These are phyloP conservation scores for Draba incana DNA, from an alignment of 345 rosid species.

Conservation along the genomic window DNA sequence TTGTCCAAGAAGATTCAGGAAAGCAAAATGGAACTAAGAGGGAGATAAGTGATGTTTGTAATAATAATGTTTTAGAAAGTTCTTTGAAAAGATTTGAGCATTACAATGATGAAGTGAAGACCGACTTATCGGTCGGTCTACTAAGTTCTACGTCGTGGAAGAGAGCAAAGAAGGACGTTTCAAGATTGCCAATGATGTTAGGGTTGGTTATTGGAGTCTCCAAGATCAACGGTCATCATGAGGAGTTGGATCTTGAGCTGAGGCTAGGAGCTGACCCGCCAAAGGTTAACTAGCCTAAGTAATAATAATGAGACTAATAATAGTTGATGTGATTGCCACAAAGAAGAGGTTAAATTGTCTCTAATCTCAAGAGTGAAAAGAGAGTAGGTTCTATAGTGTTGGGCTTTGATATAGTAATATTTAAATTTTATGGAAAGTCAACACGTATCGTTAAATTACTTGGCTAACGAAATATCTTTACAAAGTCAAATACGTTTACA, in stretches of 20 bases:
- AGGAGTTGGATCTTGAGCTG: constrained; percentile 87
- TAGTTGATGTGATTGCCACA: constrained; percentile 33
- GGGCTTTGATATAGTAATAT: constrained; percentile 40
- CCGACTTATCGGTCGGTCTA: constrained; percentile 38
- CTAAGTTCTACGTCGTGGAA: constrained; percentile 23
- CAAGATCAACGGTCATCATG: constrained; percentile 41
- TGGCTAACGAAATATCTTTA: neutral
- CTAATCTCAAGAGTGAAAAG: constrained; percentile 31
- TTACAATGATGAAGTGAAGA: constrained; percentile 30
- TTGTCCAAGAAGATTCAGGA: constrained; percentile 21
- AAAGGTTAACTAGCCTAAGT: constrained; percentile 49
- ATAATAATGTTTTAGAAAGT: constrained; percentile 13
- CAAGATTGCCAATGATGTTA: constrained; percentile 40
- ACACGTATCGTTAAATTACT: neutral
- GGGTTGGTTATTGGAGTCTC: constrained; percentile 45
- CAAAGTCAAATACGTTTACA: too few species aligned
- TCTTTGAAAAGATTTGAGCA: neutral
- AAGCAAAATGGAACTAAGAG: constrained; percentile 32
- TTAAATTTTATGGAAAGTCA: constrained; percentile 27
- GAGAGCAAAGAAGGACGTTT: constrained; percentile 33
- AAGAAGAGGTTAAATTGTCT: constrained; percentile 31
- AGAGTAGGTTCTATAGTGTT: constrained; percentile 39
- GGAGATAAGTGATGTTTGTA: constrained; percentile 24
- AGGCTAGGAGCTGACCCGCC: constrained; percentile 72
- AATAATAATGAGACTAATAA: constrained; percentile 14